These are phyloP conservation scores for Diaporthe nobilis DNA, from an alignment of 2,329 filamentous ascomycete species.

Conservation along the genomic window DNA sequence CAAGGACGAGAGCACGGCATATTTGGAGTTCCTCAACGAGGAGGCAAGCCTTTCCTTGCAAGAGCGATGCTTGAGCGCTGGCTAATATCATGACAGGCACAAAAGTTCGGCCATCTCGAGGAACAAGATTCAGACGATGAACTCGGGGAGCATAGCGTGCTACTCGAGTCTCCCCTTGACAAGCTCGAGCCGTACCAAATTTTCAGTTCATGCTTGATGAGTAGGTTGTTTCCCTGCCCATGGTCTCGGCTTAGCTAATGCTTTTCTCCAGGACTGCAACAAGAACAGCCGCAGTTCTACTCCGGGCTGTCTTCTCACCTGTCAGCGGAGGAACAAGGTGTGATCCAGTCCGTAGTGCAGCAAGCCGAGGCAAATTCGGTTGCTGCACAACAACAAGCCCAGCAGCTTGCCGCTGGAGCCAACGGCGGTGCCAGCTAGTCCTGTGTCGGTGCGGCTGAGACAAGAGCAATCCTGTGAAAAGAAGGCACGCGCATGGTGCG, in stretches of 20 bases:
- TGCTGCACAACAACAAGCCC: slow-evolving; percentile 54
- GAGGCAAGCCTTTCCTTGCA: slow-evolving; percentile 69
- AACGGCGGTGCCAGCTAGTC: slow-evolving; percentile 43
- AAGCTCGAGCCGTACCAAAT: slow-evolving; percentile 94
- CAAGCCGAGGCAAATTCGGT: slow-evolving; percentile 71
- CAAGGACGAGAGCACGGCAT: slow-evolving; percentile 92
- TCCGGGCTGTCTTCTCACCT: slow-evolving; percentile 83
- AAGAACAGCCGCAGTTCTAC: slow-evolving; percentile 92
- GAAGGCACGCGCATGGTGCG: slow-evolving; percentile 2
- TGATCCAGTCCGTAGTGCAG: slow-evolving; percentile 83
- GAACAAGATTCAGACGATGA: slow-evolving; percentile 85
- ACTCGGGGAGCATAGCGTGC: slow-evolving; percentile 90
- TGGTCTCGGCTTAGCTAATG: slow-evolving; percentile 48
- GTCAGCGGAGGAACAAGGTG: slow-evolving; percentile 82
- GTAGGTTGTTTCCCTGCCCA: slow-evolving; percentile 68
- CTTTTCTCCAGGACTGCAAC: slow-evolving; percentile 78
- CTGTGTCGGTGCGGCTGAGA: not conserved
- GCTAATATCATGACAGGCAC: slow-evolving; percentile 70
- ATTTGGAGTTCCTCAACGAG: slow-evolving; percentile 95
- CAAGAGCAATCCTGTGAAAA: not conserved
- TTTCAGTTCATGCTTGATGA: slow-evolving; percentile 85
- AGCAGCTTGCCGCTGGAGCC: slow-evolving; percentile 43
- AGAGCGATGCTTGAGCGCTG: not conserved
- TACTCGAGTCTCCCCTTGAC: slow-evolving; percentile 94
- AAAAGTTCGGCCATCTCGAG: slow-evolving; percentile 81